These are phyloP conservation scores for Rhodotorula sp. DNA, from an alignment of 1,284 basidiomycete species.

Conservation along the genomic window DNA sequence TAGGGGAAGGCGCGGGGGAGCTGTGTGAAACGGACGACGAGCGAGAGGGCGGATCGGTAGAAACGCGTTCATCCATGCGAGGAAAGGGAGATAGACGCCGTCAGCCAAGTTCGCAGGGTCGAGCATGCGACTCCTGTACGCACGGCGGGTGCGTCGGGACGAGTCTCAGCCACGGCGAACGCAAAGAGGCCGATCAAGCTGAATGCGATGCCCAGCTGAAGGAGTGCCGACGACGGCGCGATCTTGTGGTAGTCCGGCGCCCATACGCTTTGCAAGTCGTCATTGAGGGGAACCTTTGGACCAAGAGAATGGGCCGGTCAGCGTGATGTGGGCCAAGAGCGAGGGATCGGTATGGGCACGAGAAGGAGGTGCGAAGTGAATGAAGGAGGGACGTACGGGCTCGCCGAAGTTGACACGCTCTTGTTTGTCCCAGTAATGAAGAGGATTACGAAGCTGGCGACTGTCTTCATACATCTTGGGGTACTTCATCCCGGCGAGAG, in stretches of 20 bases:
- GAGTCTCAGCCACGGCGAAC: conserved; percentile 31
- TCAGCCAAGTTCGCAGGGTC: too few relatives aligned
- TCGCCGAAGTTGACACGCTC: conserved; percentile 45
- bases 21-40: conserved; percentile 11
- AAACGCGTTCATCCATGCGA: background rate
- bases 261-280: conserved; percentile 46
- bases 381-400: conserved; percentile 28
- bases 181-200: conserved; percentile 39
- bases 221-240: conserved; percentile 41
- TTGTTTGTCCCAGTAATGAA: conserved; percentile 44
- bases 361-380: background rate
- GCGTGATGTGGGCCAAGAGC: background rate
- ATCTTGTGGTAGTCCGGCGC: conserved; percentile 45
- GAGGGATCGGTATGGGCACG: background rate
- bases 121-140: conserved; percentile 4
- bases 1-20: conserved; percentile 42
- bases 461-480: conserved; percentile 32
- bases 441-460: conserved; percentile 38
- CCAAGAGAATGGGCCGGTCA: background rate
- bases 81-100: background rate
- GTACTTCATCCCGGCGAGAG: conserved; percentile 42
- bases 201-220: conserved; percentile 39
- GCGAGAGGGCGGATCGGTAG: background rate
- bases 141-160: conserved; percentile 36
- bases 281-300: conserved; percentile 43